Percentiles rank a stretch among this genome's conserved stretches.
These are phyloP conservation scores for Barnettozyma pratensis DNA, from an alignment of 805 yeast species.

Conservation along the genomic window DNA sequence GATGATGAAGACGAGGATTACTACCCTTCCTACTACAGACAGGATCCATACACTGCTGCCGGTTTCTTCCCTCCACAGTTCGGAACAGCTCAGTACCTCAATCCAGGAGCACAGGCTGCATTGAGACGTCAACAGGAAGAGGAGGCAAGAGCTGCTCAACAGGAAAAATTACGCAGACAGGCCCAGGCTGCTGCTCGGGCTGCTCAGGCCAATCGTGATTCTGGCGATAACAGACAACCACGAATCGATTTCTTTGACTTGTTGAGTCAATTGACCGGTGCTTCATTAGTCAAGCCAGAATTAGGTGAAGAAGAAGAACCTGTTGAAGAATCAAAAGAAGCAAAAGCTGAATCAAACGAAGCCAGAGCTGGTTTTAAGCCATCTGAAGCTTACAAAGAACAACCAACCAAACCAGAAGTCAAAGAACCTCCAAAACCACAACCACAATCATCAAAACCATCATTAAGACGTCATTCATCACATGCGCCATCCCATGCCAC, in stretches of 20 bases:
- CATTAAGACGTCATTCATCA: constrained; percentile 21
- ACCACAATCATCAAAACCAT: constrained; percentile 6
- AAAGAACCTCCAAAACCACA: constrained; percentile 1
- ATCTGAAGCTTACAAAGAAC: not conserved
- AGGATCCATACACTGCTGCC: constrained; percentile 5
- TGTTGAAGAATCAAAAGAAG: not conserved
- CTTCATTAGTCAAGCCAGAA: not conserved
- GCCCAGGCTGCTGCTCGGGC: not conserved
- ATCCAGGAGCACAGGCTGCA: not conserved
- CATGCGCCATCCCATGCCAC: constrained; percentile 17
- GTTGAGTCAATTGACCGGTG: constrained; percentile 2
- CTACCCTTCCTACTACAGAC: constrained; percentile 9
- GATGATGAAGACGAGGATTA: constrained; percentile 9
- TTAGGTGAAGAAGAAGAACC: not conserved
- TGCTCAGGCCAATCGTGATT: not conserved
- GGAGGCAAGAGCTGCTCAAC: not conserved
- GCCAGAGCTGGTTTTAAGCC: not conserved
- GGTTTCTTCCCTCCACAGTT: constrained; percentile 1
- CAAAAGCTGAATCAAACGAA: not conserved
- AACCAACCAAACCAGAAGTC: constrained; percentile 1
- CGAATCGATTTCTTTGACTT: constrained; percentile 1
- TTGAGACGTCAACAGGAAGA: not conserved
- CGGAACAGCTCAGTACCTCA: not conserved
- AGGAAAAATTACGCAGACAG: not conserved
- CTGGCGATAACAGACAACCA: not conserved